Conservation (phyloP, 495 filamentous ascomycete species). For the Lepidopterella palustris region DNA sequence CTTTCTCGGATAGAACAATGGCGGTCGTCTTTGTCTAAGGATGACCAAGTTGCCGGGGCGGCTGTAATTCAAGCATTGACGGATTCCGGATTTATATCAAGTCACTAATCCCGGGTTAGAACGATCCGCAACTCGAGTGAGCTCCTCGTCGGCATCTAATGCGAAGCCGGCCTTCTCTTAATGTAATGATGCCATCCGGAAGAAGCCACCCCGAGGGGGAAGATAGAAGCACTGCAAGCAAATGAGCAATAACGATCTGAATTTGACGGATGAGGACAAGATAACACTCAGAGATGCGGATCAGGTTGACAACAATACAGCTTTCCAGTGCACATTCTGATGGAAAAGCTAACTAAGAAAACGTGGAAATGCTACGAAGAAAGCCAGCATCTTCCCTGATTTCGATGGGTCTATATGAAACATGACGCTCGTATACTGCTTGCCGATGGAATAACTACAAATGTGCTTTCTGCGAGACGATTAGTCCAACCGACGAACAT, state of each 20-base stretch:
- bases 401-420: neutral
- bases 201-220: neutral
- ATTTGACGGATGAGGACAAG: neutral
- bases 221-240: slow-evolving; percentile 1
- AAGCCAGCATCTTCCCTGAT: neutral
- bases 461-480: neutral
- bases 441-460: neutral
- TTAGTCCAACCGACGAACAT: neutral
- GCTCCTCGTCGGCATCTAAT: neutral
- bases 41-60: neutral
- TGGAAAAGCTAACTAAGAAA: neutral
- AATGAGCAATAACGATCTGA: too few relatives aligned
- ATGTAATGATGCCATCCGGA: neutral
- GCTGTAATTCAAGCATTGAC: neutral
- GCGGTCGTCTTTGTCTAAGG: neutral
- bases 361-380: neutral
- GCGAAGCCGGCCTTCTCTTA: neutral
- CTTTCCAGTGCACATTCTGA: neutral
- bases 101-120: neutral
- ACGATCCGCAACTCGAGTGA: neutral
- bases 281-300: neutral
- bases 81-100: neutral
- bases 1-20: neutral
- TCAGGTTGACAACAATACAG: neutral
- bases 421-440: neutral